These are phyloP conservation scores for Euphorbia schlechtendalii DNA, from an alignment of 441 rosid genomes.

Conservation along the genomic window DNA sequence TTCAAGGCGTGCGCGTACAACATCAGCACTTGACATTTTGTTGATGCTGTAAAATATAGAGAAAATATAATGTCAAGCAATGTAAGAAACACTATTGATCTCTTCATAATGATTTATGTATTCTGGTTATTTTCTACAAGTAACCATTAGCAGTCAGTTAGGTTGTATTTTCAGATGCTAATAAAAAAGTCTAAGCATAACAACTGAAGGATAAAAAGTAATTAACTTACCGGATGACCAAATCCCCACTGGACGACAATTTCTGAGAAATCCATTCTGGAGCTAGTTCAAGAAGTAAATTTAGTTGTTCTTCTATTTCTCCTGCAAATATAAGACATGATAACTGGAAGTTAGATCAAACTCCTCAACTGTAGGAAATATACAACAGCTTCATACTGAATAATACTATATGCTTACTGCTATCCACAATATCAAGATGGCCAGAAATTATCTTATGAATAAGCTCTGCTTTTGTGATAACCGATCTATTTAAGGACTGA, in stretches of 20 bases:
- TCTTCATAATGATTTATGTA: background rate
- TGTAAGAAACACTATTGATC: background rate
- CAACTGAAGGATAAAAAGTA: background rate
- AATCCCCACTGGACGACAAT: constrained; percentile 55
- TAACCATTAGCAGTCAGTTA: background rate
- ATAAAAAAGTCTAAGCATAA: background rate
- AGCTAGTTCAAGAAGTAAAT: constrained; percentile 59
- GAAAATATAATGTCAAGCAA: constrained; percentile 2
- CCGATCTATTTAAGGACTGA: constrained; percentile 58
- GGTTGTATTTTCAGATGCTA: background rate
- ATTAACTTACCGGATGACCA: constrained; percentile 55
- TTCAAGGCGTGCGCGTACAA: constrained; percentile 38
- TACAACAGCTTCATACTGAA: background rate
- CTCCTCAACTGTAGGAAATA: background rate
- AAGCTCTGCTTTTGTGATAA: constrained; percentile 81
- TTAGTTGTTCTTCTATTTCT: constrained; percentile 76
- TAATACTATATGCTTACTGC: constrained; percentile 40
- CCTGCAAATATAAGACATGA: constrained; percentile 32
- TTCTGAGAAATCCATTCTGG: constrained; percentile 88
- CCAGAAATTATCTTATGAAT: constrained; percentile 57
- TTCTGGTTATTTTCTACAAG: background rate
- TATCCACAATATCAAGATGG: constrained; percentile 58
- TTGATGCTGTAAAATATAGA: constrained; percentile 43
- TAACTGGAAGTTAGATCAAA: constrained; percentile 10
- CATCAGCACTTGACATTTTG: constrained; percentile 35